Base-by-base conservation (phyloP, 495 filamentous ascomycete genomes). In the Neurospora hispaniola region DNA sequence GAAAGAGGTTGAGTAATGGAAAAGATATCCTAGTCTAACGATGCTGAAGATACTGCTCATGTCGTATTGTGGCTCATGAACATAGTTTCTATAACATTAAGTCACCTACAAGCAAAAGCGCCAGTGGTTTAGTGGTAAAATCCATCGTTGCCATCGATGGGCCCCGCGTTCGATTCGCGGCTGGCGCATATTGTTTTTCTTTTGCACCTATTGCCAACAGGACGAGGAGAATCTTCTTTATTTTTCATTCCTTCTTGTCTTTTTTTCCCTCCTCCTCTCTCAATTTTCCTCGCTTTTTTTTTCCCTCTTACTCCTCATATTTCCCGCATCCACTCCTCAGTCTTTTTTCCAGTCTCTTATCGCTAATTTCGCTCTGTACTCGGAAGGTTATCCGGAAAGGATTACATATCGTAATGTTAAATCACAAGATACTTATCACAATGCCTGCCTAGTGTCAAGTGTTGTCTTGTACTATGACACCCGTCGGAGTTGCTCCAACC, bases 401-500 rank as follows among this genome's bases (percentile, higher is more conserved):
- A 27, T 12, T 11, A 23, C 20, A 54, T 54, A 3, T 54, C 20
- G 46, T 20, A 12, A 48, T 48, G 11, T 48, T 4, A 23, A 23
- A 48, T 6, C 9, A 23, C 10, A 23, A 11, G 44, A 48, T 48
- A 20, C 11, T 20, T n/a, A 20, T 38, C 46, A 4, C n/a, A 23
- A 23, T 10, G 18, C 46, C 46, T 48, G 46, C 8, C 18, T 20
- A 46, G 43, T 20, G 7, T 1, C 43, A n/a, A 9, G 18, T 10
- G 43, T 4, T 20, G 9, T 46, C 43, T 3, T n/a, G n/a, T 46
- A 77, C 70, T 40, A 41, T 69, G 68, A 35, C 46, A 31, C 14
- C 27, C 27, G 1, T 66, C 14, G 14, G 35, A 66, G 27, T 16
- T 66, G 54, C 31, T 66, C 54, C 54, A 78, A 75, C 42, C 74